Evolutionary conservation across 139 green algal species (phyloP).

Genomic region (Chlamydomonas applanata): DNA sequence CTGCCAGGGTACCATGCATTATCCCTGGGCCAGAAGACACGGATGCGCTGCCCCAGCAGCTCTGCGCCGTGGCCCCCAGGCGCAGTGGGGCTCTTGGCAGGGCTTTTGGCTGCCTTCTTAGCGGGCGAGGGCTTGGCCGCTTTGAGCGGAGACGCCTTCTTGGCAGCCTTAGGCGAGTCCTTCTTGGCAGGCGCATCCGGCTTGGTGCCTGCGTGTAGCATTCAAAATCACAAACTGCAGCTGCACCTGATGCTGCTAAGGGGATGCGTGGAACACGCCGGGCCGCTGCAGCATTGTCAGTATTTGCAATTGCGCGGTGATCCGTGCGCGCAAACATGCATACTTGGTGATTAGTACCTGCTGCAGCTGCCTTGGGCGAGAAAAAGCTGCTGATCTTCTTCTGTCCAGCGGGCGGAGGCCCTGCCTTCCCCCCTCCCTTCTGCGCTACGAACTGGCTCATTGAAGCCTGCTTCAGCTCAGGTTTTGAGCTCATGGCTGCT

Average conservation of each 20-base stretch:
- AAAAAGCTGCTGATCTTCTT: background rate
- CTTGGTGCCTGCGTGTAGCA: no score
- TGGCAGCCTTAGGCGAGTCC: no score
- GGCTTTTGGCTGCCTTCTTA: background rate
- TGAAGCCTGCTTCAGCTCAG: background rate
- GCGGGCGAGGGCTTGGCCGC: background rate
- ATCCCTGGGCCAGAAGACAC: slow-evolving; percentile 64
- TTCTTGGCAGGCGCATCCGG: no score
- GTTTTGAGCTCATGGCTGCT: background rate
- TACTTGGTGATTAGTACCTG: background rate
- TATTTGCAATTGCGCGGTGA: no score
- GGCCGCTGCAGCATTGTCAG: no score
- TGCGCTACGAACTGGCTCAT: background rate
- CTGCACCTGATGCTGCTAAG: background rate
- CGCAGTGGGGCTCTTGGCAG: no score
- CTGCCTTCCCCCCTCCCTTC: background rate
- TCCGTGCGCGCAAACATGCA: background rate
- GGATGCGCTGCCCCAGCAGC: slow-evolving; percentile 38
- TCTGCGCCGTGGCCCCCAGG: background rate
- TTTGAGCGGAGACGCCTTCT: no score
- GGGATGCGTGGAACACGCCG: slow-evolving; percentile 10
- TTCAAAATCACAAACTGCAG: slow-evolving; percentile 7
- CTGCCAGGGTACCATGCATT: slow-evolving; percentile 44
- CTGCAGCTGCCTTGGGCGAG: background rate
- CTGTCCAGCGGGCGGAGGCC: background rate